These are phyloP conservation scores for Mercurialis annua DNA, from an alignment of 345 rosid species.

Conservation along the genomic window DNA sequence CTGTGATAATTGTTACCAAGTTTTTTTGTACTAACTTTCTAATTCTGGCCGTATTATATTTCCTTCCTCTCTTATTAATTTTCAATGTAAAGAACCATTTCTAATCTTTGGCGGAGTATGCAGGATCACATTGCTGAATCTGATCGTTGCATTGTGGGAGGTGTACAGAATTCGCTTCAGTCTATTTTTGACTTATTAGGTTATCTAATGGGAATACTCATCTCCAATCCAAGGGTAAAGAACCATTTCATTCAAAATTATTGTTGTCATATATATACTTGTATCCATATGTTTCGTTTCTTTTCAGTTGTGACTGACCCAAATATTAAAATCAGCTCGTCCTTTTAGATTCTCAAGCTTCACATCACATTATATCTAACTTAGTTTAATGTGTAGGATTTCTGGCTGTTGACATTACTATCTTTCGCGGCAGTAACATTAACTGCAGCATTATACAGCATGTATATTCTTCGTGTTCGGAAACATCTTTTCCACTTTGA, in stretches of 20 bases:
- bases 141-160: conserved; percentile 81
- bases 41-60: too few species aligned
- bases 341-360: background rate
- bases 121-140: conserved; percentile 74
- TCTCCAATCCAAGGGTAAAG: conserved; percentile 70
- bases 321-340: background rate
- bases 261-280: too few species aligned
- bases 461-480: conserved; percentile 50
- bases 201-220: conserved; percentile 66
- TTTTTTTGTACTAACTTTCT: too few species aligned
- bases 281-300: too few species aligned
- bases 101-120: background rate
- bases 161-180: conserved; percentile 86
- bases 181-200: conserved; percentile 57
- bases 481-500: conserved; percentile 66
- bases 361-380: background rate
- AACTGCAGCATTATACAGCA: conserved; percentile 56
- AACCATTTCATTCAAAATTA: background rate
- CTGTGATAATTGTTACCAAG: background rate
- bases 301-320: too few species aligned
- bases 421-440: conserved; percentile 46
- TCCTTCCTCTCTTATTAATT: background rate
- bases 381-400: conserved; percentile 43
- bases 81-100: too few species aligned
- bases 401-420: conserved; percentile 65